Evolutionary conservation across 768 basidiomycete species (phyloP).

Genomic region (Leccinum obscurum): DNA sequence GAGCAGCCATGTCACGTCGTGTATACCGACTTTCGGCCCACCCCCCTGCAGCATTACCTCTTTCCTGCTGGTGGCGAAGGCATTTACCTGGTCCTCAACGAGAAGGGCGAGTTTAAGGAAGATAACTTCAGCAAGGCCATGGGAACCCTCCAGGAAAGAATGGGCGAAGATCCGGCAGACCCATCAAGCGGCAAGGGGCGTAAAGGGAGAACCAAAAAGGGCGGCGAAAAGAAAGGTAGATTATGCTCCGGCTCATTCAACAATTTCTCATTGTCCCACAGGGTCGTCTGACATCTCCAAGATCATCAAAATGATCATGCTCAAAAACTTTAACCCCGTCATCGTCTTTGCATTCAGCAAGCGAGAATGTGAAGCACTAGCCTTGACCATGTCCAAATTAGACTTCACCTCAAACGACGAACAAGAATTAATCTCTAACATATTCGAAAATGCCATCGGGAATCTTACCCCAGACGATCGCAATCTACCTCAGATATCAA

Average conservation of each 20-base stretch:
- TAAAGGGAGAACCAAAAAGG: constrained; percentile 93
- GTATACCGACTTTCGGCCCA: constrained; percentile 98
- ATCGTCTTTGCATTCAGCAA: constrained; percentile 99
- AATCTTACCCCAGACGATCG: constrained; percentile 86
- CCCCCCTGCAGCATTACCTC: constrained; percentile 96
- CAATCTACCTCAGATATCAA: constrained; percentile 88
- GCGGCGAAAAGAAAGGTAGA: constrained; percentile 87
- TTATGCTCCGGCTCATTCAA: background rate
- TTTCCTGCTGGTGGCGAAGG: constrained; percentile 97
- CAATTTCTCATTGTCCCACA: constrained; percentile 32
- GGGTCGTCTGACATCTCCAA: constrained; percentile 94
- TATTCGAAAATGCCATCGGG: constrained; percentile 94
- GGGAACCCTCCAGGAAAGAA: constrained; percentile 82
- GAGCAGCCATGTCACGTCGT: constrained; percentile 99
- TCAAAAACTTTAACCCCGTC: constrained; percentile 96
- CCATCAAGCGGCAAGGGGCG: constrained; percentile 78
- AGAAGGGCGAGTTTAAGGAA: constrained; percentile 95
- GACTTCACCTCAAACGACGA: constrained; percentile 95
- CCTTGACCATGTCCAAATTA: constrained; percentile 89
- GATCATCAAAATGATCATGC: constrained; percentile 98
- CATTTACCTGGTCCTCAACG: constrained; percentile 98
- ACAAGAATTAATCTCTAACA: constrained; percentile 78
- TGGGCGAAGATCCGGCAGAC: constrained; percentile 92
- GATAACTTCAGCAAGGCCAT: constrained; percentile 98
- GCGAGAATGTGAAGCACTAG: constrained; percentile 93